Evolutionary conservation across 2,329 filamentous ascomycete species (phyloP).

Genomic region (Fusarium brevicatenulatum): DNA sequence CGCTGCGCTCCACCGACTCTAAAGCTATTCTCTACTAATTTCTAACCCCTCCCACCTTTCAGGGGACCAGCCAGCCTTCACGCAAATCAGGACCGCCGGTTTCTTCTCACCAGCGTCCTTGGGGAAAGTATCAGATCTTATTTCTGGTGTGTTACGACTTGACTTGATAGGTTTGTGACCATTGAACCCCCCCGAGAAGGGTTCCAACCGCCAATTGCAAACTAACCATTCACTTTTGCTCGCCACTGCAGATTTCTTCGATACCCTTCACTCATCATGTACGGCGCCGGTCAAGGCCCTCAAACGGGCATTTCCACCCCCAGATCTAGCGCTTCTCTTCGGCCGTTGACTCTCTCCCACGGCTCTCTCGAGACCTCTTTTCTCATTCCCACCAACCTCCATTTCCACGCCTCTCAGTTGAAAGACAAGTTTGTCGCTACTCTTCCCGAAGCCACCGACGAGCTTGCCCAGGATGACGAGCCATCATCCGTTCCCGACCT

Average conservation of each 20-base stretch:
- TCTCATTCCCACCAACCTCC: slow-evolving; percentile 91
- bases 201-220: background rate
- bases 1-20: slow-evolving; percentile 42
- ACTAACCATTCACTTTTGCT: slow-evolving; percentile 32
- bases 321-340: slow-evolving; percentile 90
- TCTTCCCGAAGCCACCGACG: slow-evolving; percentile 91
- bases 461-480: slow-evolving; percentile 97
- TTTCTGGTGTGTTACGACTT: slow-evolving; percentile 42
- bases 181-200: background rate
- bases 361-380: slow-evolving; percentile 97
- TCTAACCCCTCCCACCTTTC: slow-evolving; percentile 41
- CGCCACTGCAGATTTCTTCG: slow-evolving; percentile 47
- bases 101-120: slow-evolving; percentile 42
- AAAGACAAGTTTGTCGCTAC: slow-evolving; percentile 89
- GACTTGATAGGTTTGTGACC: slow-evolving; percentile 48
- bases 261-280: slow-evolving; percentile 73
- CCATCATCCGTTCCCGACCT: slow-evolving; percentile 95
- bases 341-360: slow-evolving; percentile 89
- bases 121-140: slow-evolving; percentile 42
- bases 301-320: slow-evolving; percentile 98
- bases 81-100: slow-evolving; percentile 43
- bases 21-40: slow-evolving; percentile 43
- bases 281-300: slow-evolving; percentile 82
- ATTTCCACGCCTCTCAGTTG: slow-evolving; percentile 95
- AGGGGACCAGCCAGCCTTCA: slow-evolving; percentile 45